phyloP scores from a whole-genome alignment of 176 grass and related monocot species.

The Aegilops speltoides region DNA sequence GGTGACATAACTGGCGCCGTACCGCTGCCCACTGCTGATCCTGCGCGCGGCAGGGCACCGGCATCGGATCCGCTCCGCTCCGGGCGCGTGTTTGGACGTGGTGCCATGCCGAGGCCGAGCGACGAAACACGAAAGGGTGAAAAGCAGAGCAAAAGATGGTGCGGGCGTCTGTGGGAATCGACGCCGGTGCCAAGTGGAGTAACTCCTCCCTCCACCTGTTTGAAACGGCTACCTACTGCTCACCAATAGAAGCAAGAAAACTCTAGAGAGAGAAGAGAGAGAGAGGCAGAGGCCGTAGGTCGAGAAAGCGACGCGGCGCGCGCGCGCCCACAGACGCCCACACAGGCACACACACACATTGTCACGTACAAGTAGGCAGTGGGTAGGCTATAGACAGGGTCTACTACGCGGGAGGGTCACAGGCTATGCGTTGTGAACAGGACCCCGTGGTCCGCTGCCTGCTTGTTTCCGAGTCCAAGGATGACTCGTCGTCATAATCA shows the following conservation, averaged over 20 bases:
- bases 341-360: neutral
- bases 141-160: neutral
- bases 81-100: constrained; percentile 8
- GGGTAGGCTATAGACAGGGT: neutral
- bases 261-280: neutral
- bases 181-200: constrained; percentile 9
- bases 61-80: neutral
- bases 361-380: constrained; percentile 9
- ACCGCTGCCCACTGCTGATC: neutral
- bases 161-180: neutral
- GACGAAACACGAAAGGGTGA: neutral
- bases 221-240: constrained; percentile 11
- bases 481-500: neutral
- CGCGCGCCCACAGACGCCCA: no score
- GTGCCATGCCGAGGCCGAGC: neutral
- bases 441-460: neutral
- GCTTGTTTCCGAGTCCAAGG: constrained; percentile 16
- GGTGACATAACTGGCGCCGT: neutral
- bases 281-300: neutral
- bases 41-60: neutral
- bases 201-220: neutral
- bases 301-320: neutral
- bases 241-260: constrained; percentile 1
- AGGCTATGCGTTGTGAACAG: neutral
- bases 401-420: neutral